These are phyloP conservation scores for Aspergillus leporis DNA, from an alignment of 495 filamentous ascomycete genomes.

Conservation along the genomic window DNA sequence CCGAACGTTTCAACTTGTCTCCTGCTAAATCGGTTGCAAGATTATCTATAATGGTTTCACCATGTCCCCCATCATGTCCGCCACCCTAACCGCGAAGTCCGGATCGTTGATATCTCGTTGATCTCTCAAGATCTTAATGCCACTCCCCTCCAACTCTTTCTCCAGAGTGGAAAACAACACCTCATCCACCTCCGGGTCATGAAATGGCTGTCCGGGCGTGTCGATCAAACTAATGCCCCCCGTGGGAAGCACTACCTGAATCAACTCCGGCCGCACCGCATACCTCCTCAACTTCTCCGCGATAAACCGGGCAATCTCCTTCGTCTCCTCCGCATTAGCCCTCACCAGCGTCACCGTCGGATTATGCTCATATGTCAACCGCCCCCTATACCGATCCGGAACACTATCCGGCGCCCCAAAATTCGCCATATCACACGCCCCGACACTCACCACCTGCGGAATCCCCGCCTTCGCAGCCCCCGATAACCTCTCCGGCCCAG, in stretches of 20 bases:
- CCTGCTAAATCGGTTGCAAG: too few species aligned
- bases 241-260: constrained; percentile 57
- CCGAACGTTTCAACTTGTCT: too few species aligned
- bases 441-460: constrained; percentile 62
- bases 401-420: constrained; percentile 59
- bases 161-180: constrained; percentile 48
- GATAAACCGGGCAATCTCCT: constrained; percentile 52
- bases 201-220: constrained; percentile 37
- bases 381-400: constrained; percentile 43
- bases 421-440: constrained; percentile 69
- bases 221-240: constrained; percentile 52
- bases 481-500: constrained; percentile 53
- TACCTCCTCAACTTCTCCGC: constrained; percentile 46
- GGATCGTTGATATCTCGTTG: constrained; percentile 47
- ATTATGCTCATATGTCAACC: constrained; percentile 64
- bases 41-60: constrained; percentile 1
- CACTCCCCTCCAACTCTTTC: constrained; percentile 35
- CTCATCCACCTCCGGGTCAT: constrained; percentile 45
- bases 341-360: constrained; percentile 64
- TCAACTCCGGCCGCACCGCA: constrained; percentile 31
- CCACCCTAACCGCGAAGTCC: constrained; percentile 34
- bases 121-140: constrained; percentile 37
- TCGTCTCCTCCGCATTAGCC: constrained; percentile 55
- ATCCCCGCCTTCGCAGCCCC: constrained; percentile 54
- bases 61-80: constrained; percentile 24